phyloP scores from a whole-genome alignment of 257 asterid species.

The Hygrophila difformis region DNA sequence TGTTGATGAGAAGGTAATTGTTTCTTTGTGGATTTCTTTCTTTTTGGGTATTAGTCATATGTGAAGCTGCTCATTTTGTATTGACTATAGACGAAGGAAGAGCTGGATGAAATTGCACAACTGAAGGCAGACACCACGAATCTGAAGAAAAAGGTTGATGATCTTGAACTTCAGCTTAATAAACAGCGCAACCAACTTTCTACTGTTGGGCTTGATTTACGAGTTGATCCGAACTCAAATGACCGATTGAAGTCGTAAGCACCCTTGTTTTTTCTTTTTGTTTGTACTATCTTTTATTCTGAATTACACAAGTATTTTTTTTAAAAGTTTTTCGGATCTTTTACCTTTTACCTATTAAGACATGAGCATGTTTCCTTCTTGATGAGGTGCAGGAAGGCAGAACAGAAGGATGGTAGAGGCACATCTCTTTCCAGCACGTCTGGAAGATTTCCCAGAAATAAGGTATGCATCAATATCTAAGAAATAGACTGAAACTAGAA shows the following conservation, averaged over 20 bases:
- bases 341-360: too few species aligned
- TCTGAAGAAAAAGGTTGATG: conserved; percentile 57
- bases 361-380: conserved; percentile 8
- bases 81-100: conserved; percentile 43
- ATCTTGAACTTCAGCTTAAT: conserved; percentile 53
- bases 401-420: conserved; percentile 31
- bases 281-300: too few species aligned
- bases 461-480: conserved; percentile 39
- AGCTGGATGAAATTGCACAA: conserved; percentile 54
- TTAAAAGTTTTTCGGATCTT: too few species aligned
- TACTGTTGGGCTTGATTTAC: conserved; percentile 31
- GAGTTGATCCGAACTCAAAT: conserved; percentile 35
- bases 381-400: conserved; percentile 44
- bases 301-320: too few species aligned
- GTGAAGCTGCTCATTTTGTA: background rate
- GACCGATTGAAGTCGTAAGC: conserved; percentile 37
- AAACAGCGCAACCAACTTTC: conserved; percentile 55
- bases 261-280: background rate
- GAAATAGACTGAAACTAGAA: conserved; percentile 12
- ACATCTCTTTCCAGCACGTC: conserved; percentile 22
- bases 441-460: conserved; percentile 44
- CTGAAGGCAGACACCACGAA: conserved; percentile 44
- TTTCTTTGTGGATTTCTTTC: background rate
- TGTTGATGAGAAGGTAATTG: conserved; percentile 54
- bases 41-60: background rate